Conservation (phyloP, 1,284 basidiomycete species). For the Porodaedalea pini region DNA sequence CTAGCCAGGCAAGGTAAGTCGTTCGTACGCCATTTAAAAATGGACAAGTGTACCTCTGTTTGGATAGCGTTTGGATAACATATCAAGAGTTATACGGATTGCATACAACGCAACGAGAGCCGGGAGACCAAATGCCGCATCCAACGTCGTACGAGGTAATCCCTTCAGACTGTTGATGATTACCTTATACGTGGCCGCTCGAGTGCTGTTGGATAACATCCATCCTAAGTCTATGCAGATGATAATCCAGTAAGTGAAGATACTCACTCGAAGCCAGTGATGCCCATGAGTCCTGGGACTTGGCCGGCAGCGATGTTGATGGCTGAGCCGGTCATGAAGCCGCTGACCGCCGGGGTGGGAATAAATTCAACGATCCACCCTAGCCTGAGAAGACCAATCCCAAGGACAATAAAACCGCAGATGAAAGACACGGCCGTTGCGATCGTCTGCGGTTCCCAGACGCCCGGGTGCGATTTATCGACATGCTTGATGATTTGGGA, state of each 20-base stretch:
- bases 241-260: neutral
- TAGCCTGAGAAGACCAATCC: conserved; percentile 85
- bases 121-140: conserved; percentile 88
- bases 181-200: conserved; percentile 81
- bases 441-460: conserved; percentile 70
- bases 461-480: conserved; percentile 44
- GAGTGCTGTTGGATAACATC: conserved; percentile 51
- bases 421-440: conserved; percentile 86
- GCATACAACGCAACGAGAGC: conserved; percentile 74
- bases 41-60: conserved; percentile 44
- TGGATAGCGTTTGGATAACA: conserved; percentile 65
- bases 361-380: conserved; percentile 98
- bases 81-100: conserved; percentile 66
- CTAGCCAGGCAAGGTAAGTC: conserved; percentile 33
- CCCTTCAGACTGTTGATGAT: conserved; percentile 91
- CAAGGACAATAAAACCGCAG: conserved; percentile 90
- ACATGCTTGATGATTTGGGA: conserved; percentile 77
- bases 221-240: neutral
- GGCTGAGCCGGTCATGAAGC: conserved; percentile 90
- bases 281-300: conserved; percentile 83
- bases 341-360: conserved; percentile 85
- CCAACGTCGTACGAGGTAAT: conserved; percentile 65
- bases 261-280: conserved; percentile 74
- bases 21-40: neutral
- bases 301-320: conserved; percentile 86